These are phyloP conservation scores for Fraxinus angustifolia DNA, from an alignment of 305 asterid species.

Conservation along the genomic window DNA sequence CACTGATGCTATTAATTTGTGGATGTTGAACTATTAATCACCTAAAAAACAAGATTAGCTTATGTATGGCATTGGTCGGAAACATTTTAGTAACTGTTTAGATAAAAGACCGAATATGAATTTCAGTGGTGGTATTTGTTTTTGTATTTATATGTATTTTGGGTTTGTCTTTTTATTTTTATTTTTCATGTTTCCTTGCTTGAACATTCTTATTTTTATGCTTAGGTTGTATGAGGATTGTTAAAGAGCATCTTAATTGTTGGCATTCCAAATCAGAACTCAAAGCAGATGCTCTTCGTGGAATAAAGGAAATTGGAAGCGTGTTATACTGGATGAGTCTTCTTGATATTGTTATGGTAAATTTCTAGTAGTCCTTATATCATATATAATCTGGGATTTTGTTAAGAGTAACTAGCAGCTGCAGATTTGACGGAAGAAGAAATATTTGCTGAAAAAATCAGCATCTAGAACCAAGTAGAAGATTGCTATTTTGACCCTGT, in stretches of 20 bases:
- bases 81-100: not conserved
- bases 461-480: not conserved
- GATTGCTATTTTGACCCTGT: not conserved
- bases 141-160: not conserved
- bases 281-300: slow-evolving; percentile 75
- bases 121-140: not conserved
- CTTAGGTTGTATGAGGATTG: slow-evolving; percentile 75
- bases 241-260: slow-evolving; percentile 77
- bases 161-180: not conserved
- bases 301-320: slow-evolving; percentile 92
- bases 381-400: not conserved
- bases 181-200: not conserved
- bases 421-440: not conserved
- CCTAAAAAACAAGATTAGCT: not conserved
- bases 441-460: not conserved
- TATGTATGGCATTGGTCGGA: not conserved
- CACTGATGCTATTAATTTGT: not conserved
- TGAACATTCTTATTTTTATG: slow-evolving; percentile 18
- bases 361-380: slow-evolving; percentile 24
- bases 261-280: slow-evolving; percentile 86
- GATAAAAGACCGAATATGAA: not conserved
- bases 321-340: slow-evolving; percentile 93
- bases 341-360: slow-evolving; percentile 89
- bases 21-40: not conserved
- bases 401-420: not conserved